These are phyloP conservation scores for Clonostachys chloroleuca DNA, from an alignment of 2,329 filamentous ascomycete species.

Conservation along the genomic window DNA sequence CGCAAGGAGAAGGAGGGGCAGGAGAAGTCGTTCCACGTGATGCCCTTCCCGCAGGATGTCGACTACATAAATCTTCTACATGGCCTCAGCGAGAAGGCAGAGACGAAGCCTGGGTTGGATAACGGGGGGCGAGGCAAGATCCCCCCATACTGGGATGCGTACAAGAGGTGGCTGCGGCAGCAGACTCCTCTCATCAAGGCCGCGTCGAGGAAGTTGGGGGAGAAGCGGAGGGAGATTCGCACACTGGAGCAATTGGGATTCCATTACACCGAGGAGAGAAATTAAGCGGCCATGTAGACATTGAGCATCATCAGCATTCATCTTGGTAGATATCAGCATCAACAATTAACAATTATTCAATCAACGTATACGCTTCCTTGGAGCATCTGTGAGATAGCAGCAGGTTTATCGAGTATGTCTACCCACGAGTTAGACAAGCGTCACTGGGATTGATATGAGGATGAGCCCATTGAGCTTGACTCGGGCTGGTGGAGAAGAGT, in stretches of 20 bases:
- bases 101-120: conserved; percentile 16
- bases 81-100: conserved; percentile 37
- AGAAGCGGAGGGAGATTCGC: conserved; percentile 22
- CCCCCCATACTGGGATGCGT: conserved; percentile 31
- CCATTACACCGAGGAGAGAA: conserved; percentile 21
- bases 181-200: conserved; percentile 33
- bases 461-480: no score
- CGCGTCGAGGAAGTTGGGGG: conserved; percentile 27
- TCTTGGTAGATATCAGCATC: no score
- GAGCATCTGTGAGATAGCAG: no score
- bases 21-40: conserved; percentile 30
- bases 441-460: no score
- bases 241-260: conserved; percentile 30
- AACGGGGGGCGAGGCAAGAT: conserved; percentile 28
- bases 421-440: no score
- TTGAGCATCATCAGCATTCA: no score
- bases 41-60: conserved; percentile 47
- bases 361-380: no score
- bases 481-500: no score
- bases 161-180: conserved; percentile 31
- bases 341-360: no score
- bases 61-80: conserved; percentile 56
- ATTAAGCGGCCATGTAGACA: neutral
- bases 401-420: no score
- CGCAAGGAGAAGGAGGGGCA: conserved; percentile 41